phyloP scores from a whole-genome alignment of 106 monocot genomes.

The Narthecium ossifragum region DNA sequence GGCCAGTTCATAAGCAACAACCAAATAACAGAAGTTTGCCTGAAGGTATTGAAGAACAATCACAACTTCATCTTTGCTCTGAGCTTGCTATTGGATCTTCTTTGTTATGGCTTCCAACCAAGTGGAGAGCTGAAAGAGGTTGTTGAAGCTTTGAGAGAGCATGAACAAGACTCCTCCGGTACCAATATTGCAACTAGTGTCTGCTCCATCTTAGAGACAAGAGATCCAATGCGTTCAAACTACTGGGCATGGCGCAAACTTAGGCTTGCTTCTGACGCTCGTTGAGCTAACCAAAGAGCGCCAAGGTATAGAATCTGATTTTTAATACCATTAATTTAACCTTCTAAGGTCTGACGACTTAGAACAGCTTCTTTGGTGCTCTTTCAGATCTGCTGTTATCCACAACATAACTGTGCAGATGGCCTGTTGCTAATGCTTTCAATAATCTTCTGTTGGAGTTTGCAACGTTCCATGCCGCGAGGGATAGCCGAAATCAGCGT shows the following conservation, averaged over 20 bases:
- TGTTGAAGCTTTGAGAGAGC: constrained; percentile 26
- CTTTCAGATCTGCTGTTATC: background rate
- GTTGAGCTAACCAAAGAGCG: constrained; percentile 11
- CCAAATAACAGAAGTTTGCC: constrained; percentile 46
- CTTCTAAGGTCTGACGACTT: no score
- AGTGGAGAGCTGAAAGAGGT: constrained; percentile 31
- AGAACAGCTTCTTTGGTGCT: no score
- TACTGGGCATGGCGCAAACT: constrained; percentile 81
- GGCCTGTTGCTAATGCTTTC: no score
- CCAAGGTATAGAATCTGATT: background rate
- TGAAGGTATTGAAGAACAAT: constrained; percentile 48
- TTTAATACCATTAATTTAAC: background rate
- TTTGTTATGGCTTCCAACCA: constrained; percentile 61
- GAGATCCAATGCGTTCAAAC: constrained; percentile 66
- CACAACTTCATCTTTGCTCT: constrained; percentile 36
- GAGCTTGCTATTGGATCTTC: constrained; percentile 72
- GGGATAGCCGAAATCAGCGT: no score
- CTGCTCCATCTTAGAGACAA: constrained; percentile 57
- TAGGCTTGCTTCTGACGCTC: constrained; percentile 32
- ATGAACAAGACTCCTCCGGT: constrained; percentile 14
- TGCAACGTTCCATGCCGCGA: no score
- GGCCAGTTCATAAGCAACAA: constrained; percentile 37
- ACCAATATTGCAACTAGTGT: constrained; percentile 28
- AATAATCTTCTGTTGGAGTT: no score
- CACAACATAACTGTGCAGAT: no score